Base-by-base conservation (phyloP, 805 yeast species). In the Hanseniaspora lachancei region DNA sequence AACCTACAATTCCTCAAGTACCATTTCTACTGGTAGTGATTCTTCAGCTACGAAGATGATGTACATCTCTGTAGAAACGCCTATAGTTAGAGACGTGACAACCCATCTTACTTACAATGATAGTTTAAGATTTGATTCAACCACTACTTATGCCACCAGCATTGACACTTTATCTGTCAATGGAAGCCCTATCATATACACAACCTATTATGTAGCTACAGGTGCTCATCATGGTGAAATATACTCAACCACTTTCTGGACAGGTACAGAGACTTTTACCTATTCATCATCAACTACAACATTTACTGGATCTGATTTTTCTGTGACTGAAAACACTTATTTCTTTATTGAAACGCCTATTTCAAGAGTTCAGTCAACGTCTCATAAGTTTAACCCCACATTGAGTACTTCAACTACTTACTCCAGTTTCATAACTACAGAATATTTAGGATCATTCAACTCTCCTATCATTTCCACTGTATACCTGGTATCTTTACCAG, bases 401-500 rank as follows among this genome's bases (percentile, higher is more conserved):
- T n/a, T 47, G 5, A 43, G 41, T 6, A 16, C 39, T 9, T 8
- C 42, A 1, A 20, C 41, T 9, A 55, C 57, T 18, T 55, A 48
- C 16, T 42, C 57, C 4, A 43, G 44, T 12, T 20, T 21, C 10
- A 39, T 55, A 3, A 34, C 43, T 16, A 55, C 57, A 9, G 24
- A 18, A 13, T 18, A 34, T 2, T 21, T 49, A 4, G 20, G 40
- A 1, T 29, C 40, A 10, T 20, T 43, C 1, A 46, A 32, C 36
- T 44, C 54, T 21, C 32, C 43, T 27, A 20, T 49, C 9, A 55
- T 55, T 20, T 47, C 58, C 12, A 60, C 62, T 1, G 34, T 60
- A 41, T 60, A 58, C 47, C 47, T 44, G 44, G 60, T 62, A 16
- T 57, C 49, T 24, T 57, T 61, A 5, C 64, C 62, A 29, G 55